Base-by-base conservation (phyloP, 768 basidiomycete genomes). In the Xanthoconium stramineum region DNA sequence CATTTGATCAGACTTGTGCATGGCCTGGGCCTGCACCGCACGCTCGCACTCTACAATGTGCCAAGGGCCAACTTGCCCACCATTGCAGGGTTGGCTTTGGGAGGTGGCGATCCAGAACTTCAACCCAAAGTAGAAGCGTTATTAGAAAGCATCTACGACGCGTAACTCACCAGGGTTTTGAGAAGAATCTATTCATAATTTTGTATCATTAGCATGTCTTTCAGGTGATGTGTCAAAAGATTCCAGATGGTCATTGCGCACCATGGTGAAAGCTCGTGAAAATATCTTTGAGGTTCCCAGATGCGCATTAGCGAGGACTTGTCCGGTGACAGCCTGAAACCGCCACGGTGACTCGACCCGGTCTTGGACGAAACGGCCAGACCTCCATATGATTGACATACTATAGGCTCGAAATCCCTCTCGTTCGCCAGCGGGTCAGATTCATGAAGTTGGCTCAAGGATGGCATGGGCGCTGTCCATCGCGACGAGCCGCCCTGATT, bases 31-130 rank as follows among this genome's bases (percentile, higher is more conserved):
- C 67, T 91, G 42, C 77, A 81, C 54, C 80, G 79, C 10, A 82
- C 73, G 20, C 76, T 90, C 38, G 66, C 74, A 20, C 77, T 83
- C 19, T 88, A 88, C 71, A 81, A 82, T 2, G 86, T 91, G 2
- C 87, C 88, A 9, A 76, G 60, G 44, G 75, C 72, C 45, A 81
- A 89, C 60, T 52, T 88, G 5, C 65, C 74, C 9, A 74, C 68
- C 42, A 81, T 91, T 57, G 85, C 87, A 10, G 62, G 52, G 42
- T 46, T 55, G 58, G 62, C 65, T 7, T 19, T 68, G 55, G 52
- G 28, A 40, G 53, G 51, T 10, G 74, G 76, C 40, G 70, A 81
- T 57, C 72, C 74, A 15, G 55, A 65, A 39, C 55, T 73, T 36
- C 71, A 61, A 33, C 43, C 72, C 4, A 74, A 71, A 48, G 78